Percentiles rank a stretch among this genome's conserved stretches.
phyloP scores from a whole-genome alignment of 176 grass and related monocot species.

The Ensete ventricosum region DNA sequence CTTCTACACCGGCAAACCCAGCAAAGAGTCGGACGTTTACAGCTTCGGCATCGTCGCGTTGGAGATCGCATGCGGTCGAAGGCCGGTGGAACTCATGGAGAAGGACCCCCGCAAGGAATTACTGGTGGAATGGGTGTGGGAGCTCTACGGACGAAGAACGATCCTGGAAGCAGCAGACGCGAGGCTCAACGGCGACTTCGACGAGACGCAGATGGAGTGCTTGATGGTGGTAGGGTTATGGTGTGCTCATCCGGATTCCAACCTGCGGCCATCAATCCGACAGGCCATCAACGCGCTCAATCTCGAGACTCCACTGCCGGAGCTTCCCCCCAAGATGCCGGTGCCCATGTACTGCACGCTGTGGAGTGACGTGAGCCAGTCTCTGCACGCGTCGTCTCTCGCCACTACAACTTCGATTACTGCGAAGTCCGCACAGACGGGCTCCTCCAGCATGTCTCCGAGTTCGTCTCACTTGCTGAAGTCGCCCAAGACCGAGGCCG shows the following conservation, averaged over 20 bases:
- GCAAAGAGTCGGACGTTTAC: constrained; percentile 47
- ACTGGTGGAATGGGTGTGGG: constrained; percentile 57
- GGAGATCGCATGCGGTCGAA: constrained; percentile 59
- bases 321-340: not conserved
- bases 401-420: too few relatives aligned
- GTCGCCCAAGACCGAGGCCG: too few relatives aligned
- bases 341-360: not conserved
- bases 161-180: constrained; percentile 48
- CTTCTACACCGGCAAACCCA: constrained; percentile 50
- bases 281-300: not conserved
- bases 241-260: constrained; percentile 52
- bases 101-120: constrained; percentile 29
- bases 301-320: not conserved
- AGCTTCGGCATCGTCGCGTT: constrained; percentile 59
- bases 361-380: too few relatives aligned
- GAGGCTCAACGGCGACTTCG: constrained; percentile 36
- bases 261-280: not conserved
- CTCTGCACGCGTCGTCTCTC: too few relatives aligned
- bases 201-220: constrained; percentile 49
- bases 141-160: constrained; percentile 47
- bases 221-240: constrained; percentile 65
- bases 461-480: too few relatives aligned
- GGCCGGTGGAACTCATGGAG: constrained; percentile 31
- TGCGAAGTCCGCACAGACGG: too few relatives aligned
- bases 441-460: too few relatives aligned